Base-by-base conservation (phyloP, 1,284 basidiomycete species). In the Baeospora myosura region DNA sequence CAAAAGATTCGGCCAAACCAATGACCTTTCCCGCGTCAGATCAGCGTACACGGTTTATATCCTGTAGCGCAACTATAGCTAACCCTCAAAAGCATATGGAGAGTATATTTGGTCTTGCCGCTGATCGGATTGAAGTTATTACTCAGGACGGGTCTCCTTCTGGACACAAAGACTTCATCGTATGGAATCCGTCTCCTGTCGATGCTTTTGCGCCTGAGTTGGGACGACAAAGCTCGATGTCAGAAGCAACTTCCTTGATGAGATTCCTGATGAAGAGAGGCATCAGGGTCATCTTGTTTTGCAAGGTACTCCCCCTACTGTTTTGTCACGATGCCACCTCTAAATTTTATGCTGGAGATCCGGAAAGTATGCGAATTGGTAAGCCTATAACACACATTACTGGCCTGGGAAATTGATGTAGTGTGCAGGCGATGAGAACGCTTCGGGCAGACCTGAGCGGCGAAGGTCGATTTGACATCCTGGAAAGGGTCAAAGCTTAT, bases 61-160 rank as follows among this genome's bases (percentile, higher is more conserved):
- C 90, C 21, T 94, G 91, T 58, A 92, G 87, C 52, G 91, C 91
- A 16, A 95, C 92, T 0, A 87, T 95, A 30, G 71, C 78, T 5
- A 85, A 90, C 49, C 89, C 92, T n/a, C 63, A 60, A 42, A 62
- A 71, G 45, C 85, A 91, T 52, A 91, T 92, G 87, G 66, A 66
- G 44, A 72, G 68, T 23, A 71, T 93, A 24, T 88, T 89, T 53
- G 84, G 85, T 2, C 62, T 93, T 1, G 65, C 78, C 25, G 63
- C 70, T 8, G 42, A 76, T 57, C 68, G 85, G 29, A 71, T 91
- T 4, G 73, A 80, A 45, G 78, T 81, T 5, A 66, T 94, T 38
- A 82, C 76, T 0, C 73, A 88, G 50, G 92, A 95, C 53, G 89
- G 92, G 5, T 81, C 90, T 1, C 92, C 91, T 0, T 74, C 83